Percentiles rank a stretch among this genome's conserved stretches.
Evolutionary conservation across 768 basidiomycete species (phyloP).

Genomic region (Suillus ampliporus): DNA sequence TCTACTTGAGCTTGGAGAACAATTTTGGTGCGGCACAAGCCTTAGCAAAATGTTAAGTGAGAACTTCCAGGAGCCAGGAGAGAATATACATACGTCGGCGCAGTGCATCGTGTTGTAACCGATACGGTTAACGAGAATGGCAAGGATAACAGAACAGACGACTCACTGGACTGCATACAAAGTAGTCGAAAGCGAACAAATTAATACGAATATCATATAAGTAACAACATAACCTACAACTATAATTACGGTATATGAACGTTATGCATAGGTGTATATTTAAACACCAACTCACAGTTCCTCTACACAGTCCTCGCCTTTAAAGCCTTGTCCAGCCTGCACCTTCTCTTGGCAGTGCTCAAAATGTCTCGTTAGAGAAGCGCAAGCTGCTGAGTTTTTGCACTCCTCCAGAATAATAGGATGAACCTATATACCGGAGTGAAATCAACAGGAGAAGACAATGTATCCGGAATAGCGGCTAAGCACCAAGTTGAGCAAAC

Average conservation of each 20-base stretch:
- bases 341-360: conserved; percentile 92
- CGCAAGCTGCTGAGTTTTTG: conserved; percentile 68
- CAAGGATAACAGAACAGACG: conserved; percentile 8
- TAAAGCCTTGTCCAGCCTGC: conserved; percentile 78
- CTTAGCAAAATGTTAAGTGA: conserved; percentile 31
- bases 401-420: conserved; percentile 81
- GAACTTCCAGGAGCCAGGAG: background rate
- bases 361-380: conserved; percentile 78
- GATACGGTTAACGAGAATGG: conserved; percentile 15
- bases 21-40: conserved; percentile 76
- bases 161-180: conserved; percentile 69
- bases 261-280: background rate
- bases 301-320: conserved; percentile 92
- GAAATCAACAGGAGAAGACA: conserved; percentile 1
- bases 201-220: conserved; percentile 15
- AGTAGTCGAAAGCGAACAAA: conserved; percentile 27
- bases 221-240: conserved; percentile 28
- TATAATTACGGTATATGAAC: conserved; percentile 13
- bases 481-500: too few relatives aligned
- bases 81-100: conserved; percentile 68
- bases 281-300: conserved; percentile 69
- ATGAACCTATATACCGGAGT: conserved; percentile 51
- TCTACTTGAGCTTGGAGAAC: conserved; percentile 69
- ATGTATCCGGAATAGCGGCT: background rate
- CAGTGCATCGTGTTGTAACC: conserved; percentile 86